Evolutionary conservation across 2,329 filamentous ascomycete genomes (phyloP).

Genomic region (Sporothrix brasiliensis): DNA sequence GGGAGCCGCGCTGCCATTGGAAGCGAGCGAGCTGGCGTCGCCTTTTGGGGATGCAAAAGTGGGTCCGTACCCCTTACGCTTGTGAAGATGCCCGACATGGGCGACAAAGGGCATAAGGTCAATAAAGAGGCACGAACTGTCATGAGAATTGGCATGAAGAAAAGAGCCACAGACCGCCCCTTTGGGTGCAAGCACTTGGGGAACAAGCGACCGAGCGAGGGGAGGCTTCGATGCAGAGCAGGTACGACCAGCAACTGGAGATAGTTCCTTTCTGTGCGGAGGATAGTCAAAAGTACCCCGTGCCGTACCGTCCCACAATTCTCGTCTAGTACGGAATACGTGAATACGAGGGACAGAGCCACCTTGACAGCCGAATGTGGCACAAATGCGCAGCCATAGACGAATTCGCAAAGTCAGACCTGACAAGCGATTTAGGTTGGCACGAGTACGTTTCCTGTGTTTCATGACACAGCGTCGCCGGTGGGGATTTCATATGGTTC

Average conservation of each 20-base stretch:
- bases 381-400: neutral
- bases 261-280: neutral
- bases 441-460: neutral
- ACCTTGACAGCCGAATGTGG: neutral
- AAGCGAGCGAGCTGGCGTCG: neutral
- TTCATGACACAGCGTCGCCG: neutral
- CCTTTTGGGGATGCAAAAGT: constrained; percentile 3
- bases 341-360: constrained; percentile 8
- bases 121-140: neutral
- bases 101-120: neutral
- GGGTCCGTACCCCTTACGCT: constrained; percentile 20
- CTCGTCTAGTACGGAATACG: neutral
- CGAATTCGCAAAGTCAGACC: neutral
- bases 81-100: neutral
- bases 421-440: neutral
- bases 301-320: no score
- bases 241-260: constrained; percentile 2
- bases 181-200: neutral
- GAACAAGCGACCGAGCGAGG: neutral
- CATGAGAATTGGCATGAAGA: constrained; percentile 8
- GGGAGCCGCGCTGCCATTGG: constrained; percentile 29
- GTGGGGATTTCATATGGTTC: no score
- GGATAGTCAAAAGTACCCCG: neutral
- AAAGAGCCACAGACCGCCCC: constrained; percentile 1
- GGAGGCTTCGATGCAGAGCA: neutral